A percentile compares a stretch with the other conserved stretches of the same genome.
Conservation (phyloP, 1,284 basidiomycete genomes). For the Ceratobasidium theobromae region DNA sequence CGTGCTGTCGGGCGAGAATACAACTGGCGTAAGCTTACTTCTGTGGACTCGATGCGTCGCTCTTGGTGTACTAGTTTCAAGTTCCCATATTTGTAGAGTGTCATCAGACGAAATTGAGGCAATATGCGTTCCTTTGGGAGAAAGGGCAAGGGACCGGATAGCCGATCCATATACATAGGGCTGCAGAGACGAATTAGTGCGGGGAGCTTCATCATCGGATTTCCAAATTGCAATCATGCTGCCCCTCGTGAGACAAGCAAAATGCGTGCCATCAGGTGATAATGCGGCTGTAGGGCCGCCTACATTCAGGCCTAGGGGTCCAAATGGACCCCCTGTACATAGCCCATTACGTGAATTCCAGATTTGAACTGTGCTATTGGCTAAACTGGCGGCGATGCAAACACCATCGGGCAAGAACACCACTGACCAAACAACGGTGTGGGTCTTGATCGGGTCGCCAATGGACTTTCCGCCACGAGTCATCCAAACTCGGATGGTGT, state of each 20-base stretch:
- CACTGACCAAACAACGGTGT: not conserved
- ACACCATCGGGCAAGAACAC: slow-evolving; percentile 4
- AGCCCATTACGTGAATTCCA: slow-evolving; percentile 19
- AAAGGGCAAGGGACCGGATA: too few relatives aligned
- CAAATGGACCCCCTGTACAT: not conserved
- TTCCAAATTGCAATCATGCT: too few relatives aligned
- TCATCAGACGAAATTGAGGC: too few relatives aligned
- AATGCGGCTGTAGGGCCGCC: not conserved
- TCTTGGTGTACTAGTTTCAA: too few relatives aligned
- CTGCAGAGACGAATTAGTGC: too few relatives aligned
- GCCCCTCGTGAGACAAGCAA: too few relatives aligned
- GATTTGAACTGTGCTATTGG: slow-evolving; percentile 20
- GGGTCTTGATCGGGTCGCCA: not conserved
- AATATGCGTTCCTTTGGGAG: too few relatives aligned
- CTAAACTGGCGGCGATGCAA: slow-evolving; percentile 11
- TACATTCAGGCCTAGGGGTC: not conserved
- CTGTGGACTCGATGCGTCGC: not conserved
- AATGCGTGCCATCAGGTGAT: not conserved
- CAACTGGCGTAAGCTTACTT: not conserved
- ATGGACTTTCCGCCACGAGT: not conserved
- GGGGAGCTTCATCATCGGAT: too few relatives aligned
- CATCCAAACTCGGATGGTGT: not conserved
- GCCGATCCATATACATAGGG: too few relatives aligned
- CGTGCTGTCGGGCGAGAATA: not conserved
- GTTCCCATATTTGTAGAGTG: too few relatives aligned